Base-by-base conservation (phyloP, 1,139 yeast species). In the Candida tetrigidarum region DNA sequence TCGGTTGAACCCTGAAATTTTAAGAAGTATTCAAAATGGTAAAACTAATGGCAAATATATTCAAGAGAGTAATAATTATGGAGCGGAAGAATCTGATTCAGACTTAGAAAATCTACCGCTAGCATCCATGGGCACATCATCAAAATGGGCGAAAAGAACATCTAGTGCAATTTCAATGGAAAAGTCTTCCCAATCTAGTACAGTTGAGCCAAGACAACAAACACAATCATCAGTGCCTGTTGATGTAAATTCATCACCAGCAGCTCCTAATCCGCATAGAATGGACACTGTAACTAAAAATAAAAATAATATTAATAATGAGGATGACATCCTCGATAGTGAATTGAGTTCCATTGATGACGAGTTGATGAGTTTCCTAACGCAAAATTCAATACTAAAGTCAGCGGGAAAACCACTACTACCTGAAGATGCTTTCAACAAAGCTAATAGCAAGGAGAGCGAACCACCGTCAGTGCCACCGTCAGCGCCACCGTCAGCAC, bases 281-380 rank as follows among this genome's bases (percentile, higher is more conserved):
- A n/a, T n/a, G n/a, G n/a, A n/a, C n/a, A n/a, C n/a, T n/a, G n/a
- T n/a, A 12, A 6, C 25, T 18, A 15, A 10, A n/a, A 25, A n/a
- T 36, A 4, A 3, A 14, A 30, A 36, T 18, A 15, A 10, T 7
- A 25, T 6, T 36, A 4, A 3, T 9, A 30, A 36, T 5, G 15
- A 11, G 14, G 27, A 16, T 11, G 36, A 38, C 6, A 36, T 29
- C 2, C 20, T 30, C 2, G 41, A 38, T 16, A 38, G 39, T 18
- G 46, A 38, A 8, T 27, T 42, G 5, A 42, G 43, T 8, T 53
- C 56, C 8, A 47, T 59, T n/a, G 60, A 57, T 34, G 41, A 50
- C 18, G 61, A 58, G 35, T 37, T 59, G 15, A 43, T 35, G 28
- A 36, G 22, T 19, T 36, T 39, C n/a, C 30, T 45, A 14, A 36